These are phyloP conservation scores for Lactarius hatsudake DNA, from an alignment of 768 basidiomycete species.

Conservation along the genomic window DNA sequence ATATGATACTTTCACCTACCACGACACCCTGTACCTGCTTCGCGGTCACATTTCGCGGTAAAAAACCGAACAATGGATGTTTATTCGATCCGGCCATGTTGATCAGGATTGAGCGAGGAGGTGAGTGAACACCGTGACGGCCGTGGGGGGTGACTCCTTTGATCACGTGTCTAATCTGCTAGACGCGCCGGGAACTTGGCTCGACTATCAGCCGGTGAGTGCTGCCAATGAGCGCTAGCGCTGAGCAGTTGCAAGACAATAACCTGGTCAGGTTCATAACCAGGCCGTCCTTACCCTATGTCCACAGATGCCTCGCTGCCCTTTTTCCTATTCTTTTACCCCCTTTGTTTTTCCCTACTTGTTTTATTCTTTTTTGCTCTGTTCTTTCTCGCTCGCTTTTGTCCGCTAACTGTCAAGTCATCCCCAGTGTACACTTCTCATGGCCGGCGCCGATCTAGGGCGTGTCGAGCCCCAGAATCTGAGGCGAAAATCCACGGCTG, in stretches of 20 bases:
- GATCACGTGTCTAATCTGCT: constrained; percentile 8
- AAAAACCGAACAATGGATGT: constrained; percentile 44
- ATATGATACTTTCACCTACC: constrained; percentile 33
- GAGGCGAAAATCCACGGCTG: constrained; percentile 22
- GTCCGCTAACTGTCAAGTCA: constrained; percentile 12
- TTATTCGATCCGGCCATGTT: constrained; percentile 6
- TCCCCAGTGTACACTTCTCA: not conserved
- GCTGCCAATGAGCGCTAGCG: not conserved
- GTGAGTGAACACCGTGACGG: not conserved
- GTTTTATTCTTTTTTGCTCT: constrained; percentile 4
- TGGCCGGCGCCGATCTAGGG: constrained; percentile 15
- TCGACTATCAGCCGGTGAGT: not conserved
- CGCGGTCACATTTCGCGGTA: constrained; percentile 42
- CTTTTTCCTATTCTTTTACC: constrained; percentile 6
- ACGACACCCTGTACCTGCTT: constrained; percentile 41
- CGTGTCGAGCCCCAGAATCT: constrained; percentile 18
- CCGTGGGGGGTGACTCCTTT: not conserved
- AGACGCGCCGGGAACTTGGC: constrained; percentile 22
- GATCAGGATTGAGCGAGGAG: not conserved
- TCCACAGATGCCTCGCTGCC: constrained; percentile 7
- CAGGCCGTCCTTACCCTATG: constrained; percentile 8
- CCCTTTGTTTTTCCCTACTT: not conserved
- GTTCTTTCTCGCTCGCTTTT: constrained; percentile 10
- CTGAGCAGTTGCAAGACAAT: constrained; percentile 16
- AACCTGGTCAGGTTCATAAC: constrained; percentile 24